Percentiles rank a stretch among this genome's conserved stretches.
Evolutionary conservation across 768 basidiomycete genomes (phyloP).

Genomic region (Collybia sordida): DNA sequence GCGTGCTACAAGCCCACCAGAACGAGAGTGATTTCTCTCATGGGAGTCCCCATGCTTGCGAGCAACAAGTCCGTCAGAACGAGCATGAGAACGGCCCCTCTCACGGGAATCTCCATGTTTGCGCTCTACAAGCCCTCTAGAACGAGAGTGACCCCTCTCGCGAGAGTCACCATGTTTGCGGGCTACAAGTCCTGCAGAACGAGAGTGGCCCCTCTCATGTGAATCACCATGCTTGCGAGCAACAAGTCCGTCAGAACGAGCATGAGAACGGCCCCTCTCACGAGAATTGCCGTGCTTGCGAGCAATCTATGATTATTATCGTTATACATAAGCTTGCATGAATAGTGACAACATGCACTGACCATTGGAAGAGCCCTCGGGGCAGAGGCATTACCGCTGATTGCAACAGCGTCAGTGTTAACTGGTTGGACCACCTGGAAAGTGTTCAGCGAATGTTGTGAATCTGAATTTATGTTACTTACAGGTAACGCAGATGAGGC

Average conservation of each 20-base stretch:
- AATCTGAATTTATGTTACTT: neutral
- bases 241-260: neutral
- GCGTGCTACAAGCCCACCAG: slow-evolving; percentile 2
- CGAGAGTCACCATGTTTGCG: too few species aligned
- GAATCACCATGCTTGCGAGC: slow-evolving; percentile 7
- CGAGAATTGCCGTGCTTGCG: neutral
- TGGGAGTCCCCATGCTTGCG: slow-evolving; percentile 1
- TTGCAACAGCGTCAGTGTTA: neutral
- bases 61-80: neutral
- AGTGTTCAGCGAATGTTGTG: neutral
- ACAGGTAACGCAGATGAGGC: slow-evolving; percentile 28
- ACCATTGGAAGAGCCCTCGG: neutral
- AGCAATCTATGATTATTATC: neutral
- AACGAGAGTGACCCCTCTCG: too few species aligned
- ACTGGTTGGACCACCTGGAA: neutral
- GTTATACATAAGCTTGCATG: neutral
- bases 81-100: too few species aligned
- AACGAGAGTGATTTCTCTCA: neutral
- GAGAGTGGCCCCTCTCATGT: slow-evolving; percentile 7
- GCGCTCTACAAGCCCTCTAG: too few species aligned
- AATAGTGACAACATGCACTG: neutral
- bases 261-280: neutral
- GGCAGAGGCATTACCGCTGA: neutral
- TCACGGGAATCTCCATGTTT: too few species aligned
- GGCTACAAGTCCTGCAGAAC: slow-evolving; percentile 1